A percentile compares a stretch with the other conserved stretches of the same genome.
Conservation (phyloP, 2,329 filamentous ascomycete species). For the Clonostachys chloroleuca region DNA sequence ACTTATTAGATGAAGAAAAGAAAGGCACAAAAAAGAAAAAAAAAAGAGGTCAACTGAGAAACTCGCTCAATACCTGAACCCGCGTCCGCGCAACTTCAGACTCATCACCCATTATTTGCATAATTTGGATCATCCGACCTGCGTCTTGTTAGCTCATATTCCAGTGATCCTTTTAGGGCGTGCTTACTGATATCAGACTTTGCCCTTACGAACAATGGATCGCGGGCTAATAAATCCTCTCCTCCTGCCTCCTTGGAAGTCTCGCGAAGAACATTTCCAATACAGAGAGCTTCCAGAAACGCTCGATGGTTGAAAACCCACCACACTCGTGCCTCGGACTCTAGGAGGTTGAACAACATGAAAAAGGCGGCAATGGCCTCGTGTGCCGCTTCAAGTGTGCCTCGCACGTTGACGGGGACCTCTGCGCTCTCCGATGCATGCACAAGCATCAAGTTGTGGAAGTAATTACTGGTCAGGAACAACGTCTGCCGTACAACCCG, state of each 20-base stretch:
- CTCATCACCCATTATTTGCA: conserved; percentile 54
- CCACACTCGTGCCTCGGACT: conserved; percentile 72
- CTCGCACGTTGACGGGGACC: conserved; percentile 61
- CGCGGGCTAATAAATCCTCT: conserved; percentile 39
- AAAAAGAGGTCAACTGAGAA: conserved; percentile 20
- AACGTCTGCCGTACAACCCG: conserved; percentile 70
- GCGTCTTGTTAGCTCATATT: conserved; percentile 2
- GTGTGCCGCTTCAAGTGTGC: conserved; percentile 70
- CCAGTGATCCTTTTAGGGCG: background rate
- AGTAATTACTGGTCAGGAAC: conserved; percentile 78
- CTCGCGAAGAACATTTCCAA: conserved; percentile 55
- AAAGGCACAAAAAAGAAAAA: too few species aligned
- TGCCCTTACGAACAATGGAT: conserved; percentile 56
- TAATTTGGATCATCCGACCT: conserved; percentile 61
- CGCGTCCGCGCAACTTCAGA: conserved; percentile 56
- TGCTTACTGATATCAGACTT: conserved; percentile 56
- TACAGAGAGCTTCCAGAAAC: conserved; percentile 71
- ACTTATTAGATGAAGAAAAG: too few species aligned
- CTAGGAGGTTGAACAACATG: conserved; percentile 64
- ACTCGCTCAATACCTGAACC: conserved; percentile 53
- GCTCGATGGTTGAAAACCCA: conserved; percentile 82
- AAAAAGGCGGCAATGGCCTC: conserved; percentile 74
- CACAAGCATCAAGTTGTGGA: conserved; percentile 77
- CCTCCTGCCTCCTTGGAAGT: conserved; percentile 38
- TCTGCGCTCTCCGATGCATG: conserved; percentile 65